Percentiles rank a stretch among this genome's conserved stretches.
These are phyloP conservation scores for Penicillium sp. DNA, from an alignment of 2,329 filamentous ascomycete species.

Conservation along the genomic window DNA sequence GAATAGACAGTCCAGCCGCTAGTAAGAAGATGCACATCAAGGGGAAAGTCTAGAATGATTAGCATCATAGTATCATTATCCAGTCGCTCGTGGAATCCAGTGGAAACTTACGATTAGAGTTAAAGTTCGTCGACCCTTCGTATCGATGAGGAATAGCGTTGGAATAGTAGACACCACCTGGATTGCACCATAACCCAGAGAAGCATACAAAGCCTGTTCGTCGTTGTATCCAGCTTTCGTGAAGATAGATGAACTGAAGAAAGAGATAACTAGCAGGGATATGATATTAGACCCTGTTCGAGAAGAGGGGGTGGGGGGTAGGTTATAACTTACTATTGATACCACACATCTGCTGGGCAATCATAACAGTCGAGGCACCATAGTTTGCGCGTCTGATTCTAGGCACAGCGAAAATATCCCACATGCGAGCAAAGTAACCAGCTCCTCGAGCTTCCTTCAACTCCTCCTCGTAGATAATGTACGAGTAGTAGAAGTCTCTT, in stretches of 20 bases:
- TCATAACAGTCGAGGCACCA: conserved; percentile 79
- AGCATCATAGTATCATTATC: too few species aligned
- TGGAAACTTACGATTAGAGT: conserved; percentile 24
- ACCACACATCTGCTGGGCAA: conserved; percentile 71
- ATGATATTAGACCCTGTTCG: too few species aligned
- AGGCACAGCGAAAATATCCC: conserved; percentile 52
- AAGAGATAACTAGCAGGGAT: conserved; percentile 61
- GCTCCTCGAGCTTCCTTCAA: conserved; percentile 33
- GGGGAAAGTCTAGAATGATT: conserved; percentile 63
- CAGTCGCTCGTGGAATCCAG: neutral
- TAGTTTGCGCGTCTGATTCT: conserved; percentile 64
- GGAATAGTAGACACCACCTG: conserved; percentile 67
- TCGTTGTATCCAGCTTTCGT: conserved; percentile 58
- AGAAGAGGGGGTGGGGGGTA: too few species aligned
- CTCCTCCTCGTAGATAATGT: conserved; percentile 52
- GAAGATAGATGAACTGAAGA: conserved; percentile 68
- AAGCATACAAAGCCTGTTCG: conserved; percentile 51
- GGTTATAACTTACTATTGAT: conserved; percentile 34
- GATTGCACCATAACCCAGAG: conserved; percentile 64
- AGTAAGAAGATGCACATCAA: conserved; percentile 67
- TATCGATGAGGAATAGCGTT: conserved; percentile 67
- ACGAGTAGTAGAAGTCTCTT: conserved; percentile 65
- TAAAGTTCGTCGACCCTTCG: conserved; percentile 64
- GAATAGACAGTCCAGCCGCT: conserved; percentile 60
- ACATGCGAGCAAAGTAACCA: conserved; percentile 59